Conservation (phyloP, 306 rosid genomes). For the Calophaca sinica region DNA sequence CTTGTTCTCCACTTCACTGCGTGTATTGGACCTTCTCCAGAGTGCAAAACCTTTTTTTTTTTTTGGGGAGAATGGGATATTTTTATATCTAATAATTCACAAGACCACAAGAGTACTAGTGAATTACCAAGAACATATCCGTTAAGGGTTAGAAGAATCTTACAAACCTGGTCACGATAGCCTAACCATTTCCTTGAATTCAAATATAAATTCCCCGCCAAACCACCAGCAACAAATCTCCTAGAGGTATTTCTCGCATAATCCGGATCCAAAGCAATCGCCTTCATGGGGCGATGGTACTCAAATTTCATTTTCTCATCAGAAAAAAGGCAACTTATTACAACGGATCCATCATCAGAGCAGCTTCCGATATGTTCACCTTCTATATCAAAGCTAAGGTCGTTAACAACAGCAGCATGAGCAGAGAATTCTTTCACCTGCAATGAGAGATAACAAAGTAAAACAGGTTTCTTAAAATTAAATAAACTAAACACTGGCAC, state of each 20-base stretch:
- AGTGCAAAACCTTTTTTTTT: constrained; percentile 90
- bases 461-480: constrained; percentile 35
- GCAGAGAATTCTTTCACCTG: constrained; percentile 89
- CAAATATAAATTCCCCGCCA: constrained; percentile 86
- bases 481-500: not conserved
- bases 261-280: constrained; percentile 86
- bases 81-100: not conserved
- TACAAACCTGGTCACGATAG: constrained; percentile 85
- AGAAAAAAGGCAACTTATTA: constrained; percentile 81
- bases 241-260: constrained; percentile 75
- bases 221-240: constrained; percentile 95
- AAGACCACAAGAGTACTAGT: constrained; percentile 6
- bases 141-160: constrained; percentile 35
- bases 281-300: constrained; percentile 96
- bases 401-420: constrained; percentile 87
- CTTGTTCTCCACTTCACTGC: constrained; percentile 91
- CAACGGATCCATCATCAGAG: constrained; percentile 91
- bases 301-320: constrained; percentile 89
- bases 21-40: constrained; percentile 99
- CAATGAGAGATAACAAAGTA: constrained; percentile 14
- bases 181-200: constrained; percentile 95
- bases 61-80: constrained; percentile 10
- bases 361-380: constrained; percentile 97
- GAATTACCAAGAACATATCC: not conserved
- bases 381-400: constrained; percentile 86